Evolutionary conservation across 768 basidiomycete species (phyloP).

Genomic region (Leccinum olivaceopallidum): DNA sequence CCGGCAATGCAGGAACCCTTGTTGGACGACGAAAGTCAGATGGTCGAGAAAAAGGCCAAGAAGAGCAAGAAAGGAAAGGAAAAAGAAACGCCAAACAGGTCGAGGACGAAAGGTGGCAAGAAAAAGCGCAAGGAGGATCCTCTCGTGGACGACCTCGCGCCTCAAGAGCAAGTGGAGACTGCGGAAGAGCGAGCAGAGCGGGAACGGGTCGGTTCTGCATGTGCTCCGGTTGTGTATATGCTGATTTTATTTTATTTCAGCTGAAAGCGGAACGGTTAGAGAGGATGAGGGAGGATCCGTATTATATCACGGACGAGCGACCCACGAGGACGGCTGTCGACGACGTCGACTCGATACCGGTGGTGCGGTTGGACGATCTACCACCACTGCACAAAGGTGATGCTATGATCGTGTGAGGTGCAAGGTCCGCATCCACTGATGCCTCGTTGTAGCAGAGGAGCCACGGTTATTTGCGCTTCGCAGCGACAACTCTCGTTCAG

Average conservation of each 20-base stretch:
- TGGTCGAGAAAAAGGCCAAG: slow-evolving; percentile 42
- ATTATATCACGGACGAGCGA: slow-evolving; percentile 77
- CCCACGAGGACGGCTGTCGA: slow-evolving; percentile 41
- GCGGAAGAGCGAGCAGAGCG: slow-evolving; percentile 59
- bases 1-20: slow-evolving; percentile 47
- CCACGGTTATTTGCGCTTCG: slow-evolving; percentile 47
- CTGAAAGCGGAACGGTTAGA: slow-evolving; percentile 74
- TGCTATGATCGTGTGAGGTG: neutral
- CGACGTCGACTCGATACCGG: slow-evolving; percentile 90
- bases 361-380: slow-evolving; percentile 80
- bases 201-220: slow-evolving; percentile 53
- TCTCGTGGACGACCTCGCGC: slow-evolving; percentile 32
- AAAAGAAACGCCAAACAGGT: slow-evolving; percentile 37
- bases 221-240: neutral
- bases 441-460: slow-evolving; percentile 27
- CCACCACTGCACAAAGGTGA: slow-evolving; percentile 42
- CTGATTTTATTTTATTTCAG: slow-evolving; percentile 43
- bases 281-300: slow-evolving; percentile 83
- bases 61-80: slow-evolving; percentile 46
- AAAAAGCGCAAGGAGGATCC: slow-evolving; percentile 44
- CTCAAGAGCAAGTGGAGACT: slow-evolving; percentile 49
- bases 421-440: slow-evolving; percentile 22
- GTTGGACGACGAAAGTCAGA: slow-evolving; percentile 35
- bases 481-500: slow-evolving; percentile 39
- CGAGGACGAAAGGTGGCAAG: slow-evolving; percentile 38